Base-by-base conservation (phyloP, 805 yeast genomes). In the Babjeviella inositovora region DNA sequence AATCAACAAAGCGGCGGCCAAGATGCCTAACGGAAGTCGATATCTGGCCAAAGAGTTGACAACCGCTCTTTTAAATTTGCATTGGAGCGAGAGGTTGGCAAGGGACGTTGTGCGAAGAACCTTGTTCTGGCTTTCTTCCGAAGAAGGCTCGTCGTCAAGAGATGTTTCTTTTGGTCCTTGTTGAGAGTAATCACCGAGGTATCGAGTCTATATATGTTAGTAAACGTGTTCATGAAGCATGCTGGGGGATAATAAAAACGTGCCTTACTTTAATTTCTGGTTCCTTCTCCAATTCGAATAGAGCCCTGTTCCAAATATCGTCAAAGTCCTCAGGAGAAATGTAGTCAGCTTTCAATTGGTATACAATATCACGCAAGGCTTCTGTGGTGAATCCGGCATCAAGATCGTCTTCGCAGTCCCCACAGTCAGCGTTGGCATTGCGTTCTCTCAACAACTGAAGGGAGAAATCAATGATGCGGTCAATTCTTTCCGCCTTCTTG, bases 181-280 rank as follows among this genome's bases (percentile, higher is more conserved):
- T n/a, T n/a, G n/a, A n/a, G n/a, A n/a, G n/a, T n/a, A n/a, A n/a
- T n/a, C n/a, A n/a, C n/a, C n/a, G n/a, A n/a, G n/a, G n/a, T n/a
- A n/a, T n/a, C n/a, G n/a, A n/a, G 14, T 23, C n/a, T n/a, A 12
- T 16, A 16, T 8, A 20, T 28, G 45, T 41, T 42, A 41, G 47
- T 39, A 29, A 22, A 27, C 25, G 19, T n/a, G 25, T 15, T 23
- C 24, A 21, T 30, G 18, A 9, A 9, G 11, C 10, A 7, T 9
- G 3, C 15, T 20, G 4, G 10, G 11, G 19, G 17, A 16, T 13
- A 25, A 35, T 43, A 42, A 38, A 24, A 62, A 71, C 80, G 62
- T 70, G 79, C 79, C 90, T 73, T 65, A 76, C 75, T 50, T 62
- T 68, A 41, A 74, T 60, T 43, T 70, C 80, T 20, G 77, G 73